A percentile compares a stretch with the other conserved stretches of the same genome.
phyloP scores from a whole-genome alignment of 2,329 filamentous ascomycete species.

The Parastagonospora avenae region DNA sequence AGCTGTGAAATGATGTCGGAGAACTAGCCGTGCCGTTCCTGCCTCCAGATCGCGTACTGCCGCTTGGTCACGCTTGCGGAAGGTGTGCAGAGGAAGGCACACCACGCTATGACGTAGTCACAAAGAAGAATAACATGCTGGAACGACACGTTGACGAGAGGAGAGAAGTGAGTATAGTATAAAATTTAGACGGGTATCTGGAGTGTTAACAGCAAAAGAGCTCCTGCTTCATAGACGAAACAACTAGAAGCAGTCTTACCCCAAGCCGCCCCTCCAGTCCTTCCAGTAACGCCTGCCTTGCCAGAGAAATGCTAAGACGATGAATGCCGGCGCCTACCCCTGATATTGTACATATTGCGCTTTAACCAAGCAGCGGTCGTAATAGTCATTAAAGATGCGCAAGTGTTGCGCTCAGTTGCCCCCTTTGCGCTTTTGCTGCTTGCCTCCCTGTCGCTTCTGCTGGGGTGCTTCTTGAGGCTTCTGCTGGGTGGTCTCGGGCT shows the following conservation, averaged over 20 bases:
- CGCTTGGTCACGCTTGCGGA: no score
- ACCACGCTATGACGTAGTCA: no score
- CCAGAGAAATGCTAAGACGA: slow-evolving; percentile 5
- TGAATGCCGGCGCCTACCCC: slow-evolving; percentile 14
- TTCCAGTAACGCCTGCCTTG: neutral
- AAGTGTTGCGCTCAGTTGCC: neutral
- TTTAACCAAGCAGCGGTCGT: slow-evolving; percentile 23
- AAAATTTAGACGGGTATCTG: slow-evolving; percentile 2
- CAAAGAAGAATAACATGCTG: neutral
- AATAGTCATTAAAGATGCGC: slow-evolving; percentile 16
- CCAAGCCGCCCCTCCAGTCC: neutral
- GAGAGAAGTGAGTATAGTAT: neutral
- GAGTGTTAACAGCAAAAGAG: neutral
- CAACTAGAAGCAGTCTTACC: neutral
- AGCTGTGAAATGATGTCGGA: no score
- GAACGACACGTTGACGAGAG: neutral
- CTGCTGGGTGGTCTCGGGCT: no score
- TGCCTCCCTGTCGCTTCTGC: slow-evolving; percentile 23
- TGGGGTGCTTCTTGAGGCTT: no score
- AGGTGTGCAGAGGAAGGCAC: no score
- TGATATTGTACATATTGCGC: slow-evolving; percentile 28
- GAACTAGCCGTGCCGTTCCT: no score
- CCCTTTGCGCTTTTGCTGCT: slow-evolving; percentile 2
- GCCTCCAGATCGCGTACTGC: no score
- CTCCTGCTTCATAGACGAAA: neutral